Evolutionary conservation across 2,329 filamentous ascomycete genomes (phyloP).

Genomic region (Hymenoscyphus salicellus): DNA sequence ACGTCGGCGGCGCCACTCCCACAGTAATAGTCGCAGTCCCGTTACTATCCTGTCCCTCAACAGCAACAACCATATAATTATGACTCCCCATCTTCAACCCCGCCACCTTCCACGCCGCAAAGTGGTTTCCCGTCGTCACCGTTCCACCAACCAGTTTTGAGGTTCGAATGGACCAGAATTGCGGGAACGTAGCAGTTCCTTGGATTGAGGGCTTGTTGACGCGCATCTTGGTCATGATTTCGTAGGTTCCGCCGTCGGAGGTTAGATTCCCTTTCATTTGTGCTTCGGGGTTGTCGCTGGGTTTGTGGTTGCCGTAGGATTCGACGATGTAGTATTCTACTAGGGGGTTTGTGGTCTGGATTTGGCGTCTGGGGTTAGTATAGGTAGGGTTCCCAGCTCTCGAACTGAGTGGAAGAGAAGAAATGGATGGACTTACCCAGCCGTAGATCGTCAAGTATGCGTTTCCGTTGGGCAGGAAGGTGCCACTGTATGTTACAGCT

Average conservation of each 20-base stretch:
- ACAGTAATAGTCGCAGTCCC: constrained; percentile 47
- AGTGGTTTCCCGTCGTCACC: constrained; percentile 50
- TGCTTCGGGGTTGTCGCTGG: constrained; percentile 42
- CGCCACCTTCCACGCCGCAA: constrained; percentile 50
- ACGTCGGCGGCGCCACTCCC: not conserved
- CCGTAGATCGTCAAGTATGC: constrained; percentile 55
- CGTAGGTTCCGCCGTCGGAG: constrained; percentile 51
- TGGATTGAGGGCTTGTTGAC: constrained; percentile 44
- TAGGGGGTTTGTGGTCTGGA: constrained; percentile 29
- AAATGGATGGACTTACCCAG: constrained; percentile 37
- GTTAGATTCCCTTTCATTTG: constrained; percentile 50
- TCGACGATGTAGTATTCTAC: constrained; percentile 53
- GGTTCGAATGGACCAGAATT: constrained; percentile 52
- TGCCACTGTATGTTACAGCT: constrained; percentile 43
- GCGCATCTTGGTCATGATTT: constrained; percentile 40
- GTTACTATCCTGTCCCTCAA: constrained; percentile 52
- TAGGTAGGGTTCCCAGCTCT: too few relatives aligned
- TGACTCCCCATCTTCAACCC: constrained; percentile 47
- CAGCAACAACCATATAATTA: constrained; percentile 54
- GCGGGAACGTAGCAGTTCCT: constrained; percentile 50
- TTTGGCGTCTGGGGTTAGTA: too few relatives aligned
- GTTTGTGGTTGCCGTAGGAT: constrained; percentile 49
- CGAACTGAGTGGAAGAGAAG: too few relatives aligned
- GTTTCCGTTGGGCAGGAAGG: constrained; percentile 42
- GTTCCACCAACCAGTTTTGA: constrained; percentile 50